These are phyloP conservation scores for Paramyrothecium sp. DNA, from an alignment of 2,329 filamentous ascomycete genomes.

Conservation along the genomic window DNA sequence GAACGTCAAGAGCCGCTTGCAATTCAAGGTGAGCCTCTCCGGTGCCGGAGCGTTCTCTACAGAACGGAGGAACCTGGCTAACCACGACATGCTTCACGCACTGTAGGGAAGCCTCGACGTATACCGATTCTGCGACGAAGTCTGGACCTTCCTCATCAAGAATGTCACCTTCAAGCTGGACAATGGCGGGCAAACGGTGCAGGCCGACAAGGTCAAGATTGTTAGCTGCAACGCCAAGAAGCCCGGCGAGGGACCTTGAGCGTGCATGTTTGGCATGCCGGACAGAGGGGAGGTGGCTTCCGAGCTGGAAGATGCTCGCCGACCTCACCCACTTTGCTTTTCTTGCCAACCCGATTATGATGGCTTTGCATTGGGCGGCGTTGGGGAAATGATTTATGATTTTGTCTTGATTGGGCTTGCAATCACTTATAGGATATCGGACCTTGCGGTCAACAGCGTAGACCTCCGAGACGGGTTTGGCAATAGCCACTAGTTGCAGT, in stretches of 20 bases:
- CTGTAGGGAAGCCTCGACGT: slow-evolving; percentile 89
- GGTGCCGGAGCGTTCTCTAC: neutral
- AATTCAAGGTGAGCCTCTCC: slow-evolving; percentile 75
- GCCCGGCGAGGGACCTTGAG: slow-evolving; percentile 37
- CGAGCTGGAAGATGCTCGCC: neutral
- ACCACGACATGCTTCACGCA: slow-evolving; percentile 2
- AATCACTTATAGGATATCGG: slow-evolving; percentile 6
- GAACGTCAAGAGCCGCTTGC: slow-evolving; percentile 85
- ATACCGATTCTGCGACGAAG: slow-evolving; percentile 98
- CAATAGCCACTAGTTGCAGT: neutral
- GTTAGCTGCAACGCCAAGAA: slow-evolving; percentile 94
- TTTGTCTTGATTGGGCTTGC: slow-evolving; percentile 3
- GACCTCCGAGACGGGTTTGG: no score
- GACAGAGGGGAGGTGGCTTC: neutral
- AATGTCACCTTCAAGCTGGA: slow-evolving; percentile 99
- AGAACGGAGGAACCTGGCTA: neutral
- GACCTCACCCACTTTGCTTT: neutral
- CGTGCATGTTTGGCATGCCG: neutral
- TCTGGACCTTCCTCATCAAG: slow-evolving; percentile 99
- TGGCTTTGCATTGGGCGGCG: slow-evolving; percentile 23
- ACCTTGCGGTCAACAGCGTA: neutral
- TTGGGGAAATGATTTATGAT: slow-evolving; percentile 10
- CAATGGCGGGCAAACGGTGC: slow-evolving; percentile 67
- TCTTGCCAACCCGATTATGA: neutral
- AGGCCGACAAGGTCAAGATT: slow-evolving; percentile 95